Evolutionary conservation across 2,329 filamentous ascomycete species (phyloP).

Genomic region (Torrubiellomyces zombiae): DNA sequence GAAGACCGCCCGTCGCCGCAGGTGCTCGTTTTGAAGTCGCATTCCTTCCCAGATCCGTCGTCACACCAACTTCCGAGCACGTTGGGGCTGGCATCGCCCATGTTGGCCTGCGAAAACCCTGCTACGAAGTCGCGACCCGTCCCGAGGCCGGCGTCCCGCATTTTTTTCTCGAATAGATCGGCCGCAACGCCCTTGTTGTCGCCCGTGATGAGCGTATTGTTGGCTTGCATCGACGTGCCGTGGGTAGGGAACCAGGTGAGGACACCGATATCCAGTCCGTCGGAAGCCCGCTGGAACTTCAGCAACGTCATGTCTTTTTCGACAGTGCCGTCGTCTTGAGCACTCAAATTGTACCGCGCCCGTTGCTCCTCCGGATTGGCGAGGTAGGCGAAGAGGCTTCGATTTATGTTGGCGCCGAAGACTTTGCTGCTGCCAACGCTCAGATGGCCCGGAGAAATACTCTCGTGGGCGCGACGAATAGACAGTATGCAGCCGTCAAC

Average conservation of each 20-base stretch:
- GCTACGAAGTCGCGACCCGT: slow-evolving; percentile 61
- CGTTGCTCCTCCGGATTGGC: slow-evolving; percentile 65
- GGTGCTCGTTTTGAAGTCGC: slow-evolving; percentile 62
- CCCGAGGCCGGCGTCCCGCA: slow-evolving; percentile 36
- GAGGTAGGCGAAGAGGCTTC: slow-evolving; percentile 70
- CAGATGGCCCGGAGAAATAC: slow-evolving; percentile 38
- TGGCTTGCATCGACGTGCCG: slow-evolving; percentile 75
- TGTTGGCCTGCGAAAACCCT: slow-evolving; percentile 80
- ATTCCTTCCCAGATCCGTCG: slow-evolving; percentile 54
- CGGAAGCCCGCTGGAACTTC: slow-evolving; percentile 52
- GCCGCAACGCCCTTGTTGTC: slow-evolving; percentile 92
- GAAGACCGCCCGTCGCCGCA: slow-evolving; percentile 52
- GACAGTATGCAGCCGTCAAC: slow-evolving; percentile 70
- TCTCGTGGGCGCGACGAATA: slow-evolving; percentile 60
- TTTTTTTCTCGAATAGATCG: slow-evolving; percentile 60
- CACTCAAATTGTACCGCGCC: slow-evolving; percentile 36
- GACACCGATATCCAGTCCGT: slow-evolving; percentile 60
- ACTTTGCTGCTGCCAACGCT: slow-evolving; percentile 46
- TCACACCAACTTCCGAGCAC: slow-evolving; percentile 74
- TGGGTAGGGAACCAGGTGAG: slow-evolving; percentile 86
- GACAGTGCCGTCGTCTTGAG: slow-evolving; percentile 24
- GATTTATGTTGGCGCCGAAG: slow-evolving; percentile 60
- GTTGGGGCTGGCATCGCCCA: slow-evolving; percentile 81
- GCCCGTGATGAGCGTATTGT: slow-evolving; percentile 75
- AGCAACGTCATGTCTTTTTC: slow-evolving; percentile 70